Conservation (phyloP, 2,329 filamentous ascomycete species). For the Hortaea werneckii region DNA sequence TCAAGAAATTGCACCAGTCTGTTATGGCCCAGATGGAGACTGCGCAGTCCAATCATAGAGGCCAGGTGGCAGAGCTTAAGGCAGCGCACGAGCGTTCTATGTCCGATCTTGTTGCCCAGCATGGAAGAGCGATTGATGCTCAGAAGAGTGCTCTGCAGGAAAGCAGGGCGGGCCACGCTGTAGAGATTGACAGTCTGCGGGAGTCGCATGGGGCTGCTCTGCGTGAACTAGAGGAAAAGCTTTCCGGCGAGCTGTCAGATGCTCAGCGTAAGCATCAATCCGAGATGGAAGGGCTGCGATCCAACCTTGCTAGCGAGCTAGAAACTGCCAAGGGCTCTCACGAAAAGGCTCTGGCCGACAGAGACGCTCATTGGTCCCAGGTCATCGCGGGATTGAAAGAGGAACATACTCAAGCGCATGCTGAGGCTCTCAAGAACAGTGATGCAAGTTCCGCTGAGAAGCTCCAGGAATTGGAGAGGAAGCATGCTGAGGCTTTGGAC, state of each 20-base stretch:
- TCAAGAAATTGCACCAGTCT: conserved; percentile 6
- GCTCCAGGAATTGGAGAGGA: conserved; percentile 7
- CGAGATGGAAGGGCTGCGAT: neutral
- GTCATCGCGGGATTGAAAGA: conserved; percentile 9
- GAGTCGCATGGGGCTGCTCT: conserved; percentile 8
- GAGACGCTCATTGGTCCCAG: conserved; percentile 12
- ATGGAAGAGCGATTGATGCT: neutral
- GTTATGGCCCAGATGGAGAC: conserved; percentile 6
- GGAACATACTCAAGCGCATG: conserved; percentile 3
- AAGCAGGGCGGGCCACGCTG: conserved; percentile 2
- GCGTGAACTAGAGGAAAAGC: conserved; percentile 5
- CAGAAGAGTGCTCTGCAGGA: conserved; percentile 3
- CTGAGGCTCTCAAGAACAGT: neutral
- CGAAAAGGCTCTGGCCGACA: conserved; percentile 9
- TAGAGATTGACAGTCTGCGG: conserved; percentile 8
- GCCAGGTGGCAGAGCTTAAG: neutral
- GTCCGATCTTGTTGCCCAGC: neutral
- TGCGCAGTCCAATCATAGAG: neutral
- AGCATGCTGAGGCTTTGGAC: conserved; percentile 11
- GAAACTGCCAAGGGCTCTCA: conserved; percentile 8
- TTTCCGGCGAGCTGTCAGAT: neutral
- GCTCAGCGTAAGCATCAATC: neutral
- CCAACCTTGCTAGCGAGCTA: conserved; percentile 1
- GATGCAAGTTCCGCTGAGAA: conserved; percentile 1
- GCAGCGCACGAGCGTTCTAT: conserved; percentile 4